Base-by-base conservation (phyloP, 129 eudicot species). In the Helianthus annuus region DNA sequence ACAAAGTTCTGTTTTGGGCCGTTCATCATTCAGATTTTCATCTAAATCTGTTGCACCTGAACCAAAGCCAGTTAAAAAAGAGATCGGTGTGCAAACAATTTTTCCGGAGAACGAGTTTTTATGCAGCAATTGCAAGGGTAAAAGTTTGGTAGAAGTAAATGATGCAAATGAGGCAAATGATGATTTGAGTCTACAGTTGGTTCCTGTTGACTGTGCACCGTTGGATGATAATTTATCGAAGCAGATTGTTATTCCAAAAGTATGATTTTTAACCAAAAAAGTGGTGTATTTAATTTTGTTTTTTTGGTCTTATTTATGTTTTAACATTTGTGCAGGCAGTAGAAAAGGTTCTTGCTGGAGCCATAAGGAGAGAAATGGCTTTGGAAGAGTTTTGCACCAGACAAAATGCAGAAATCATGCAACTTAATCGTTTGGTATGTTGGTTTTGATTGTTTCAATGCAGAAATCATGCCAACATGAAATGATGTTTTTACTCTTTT, bases 361-460 rank as follows among this genome's bases (percentile, higher is more conserved):
- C 97, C 51, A 88, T 95, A 61, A 86, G 99, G 79, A 87, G 99
- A 81, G 99, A 95, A 83, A 90, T 95, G 97, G 97, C 97, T 36
- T 64, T 95, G 60, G 99, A 90, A 68, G 99, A 95, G 77, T 86
- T 74, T 54, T 90, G 99, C 79, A 82, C 83, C 46, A 88, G 77
- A 71, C 94, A 95, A 83, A 73, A 72, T 61, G 64, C 85, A 63
- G 97, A 90, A 80, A 95, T 95, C 72, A 80, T 69, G 83, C 91
- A 95, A 53, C 96, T 95, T 51, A 95, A 88, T 71, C 97, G 97
- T 67, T 80, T 95, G 94, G 99, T 90, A 80, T 54, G 88, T 76
- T 72, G 48, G 16, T 44, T 61, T 24, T 34, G 63, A 0, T 45
- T 66, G 39, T 39, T 64, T 6, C 32, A 27, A 27, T 27, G 32